Percentiles rank a stretch among this genome's conserved stretches.
Conservation (phyloP, 2,329 filamentous ascomycete species). For the Colletotrichum caudatum region DNA sequence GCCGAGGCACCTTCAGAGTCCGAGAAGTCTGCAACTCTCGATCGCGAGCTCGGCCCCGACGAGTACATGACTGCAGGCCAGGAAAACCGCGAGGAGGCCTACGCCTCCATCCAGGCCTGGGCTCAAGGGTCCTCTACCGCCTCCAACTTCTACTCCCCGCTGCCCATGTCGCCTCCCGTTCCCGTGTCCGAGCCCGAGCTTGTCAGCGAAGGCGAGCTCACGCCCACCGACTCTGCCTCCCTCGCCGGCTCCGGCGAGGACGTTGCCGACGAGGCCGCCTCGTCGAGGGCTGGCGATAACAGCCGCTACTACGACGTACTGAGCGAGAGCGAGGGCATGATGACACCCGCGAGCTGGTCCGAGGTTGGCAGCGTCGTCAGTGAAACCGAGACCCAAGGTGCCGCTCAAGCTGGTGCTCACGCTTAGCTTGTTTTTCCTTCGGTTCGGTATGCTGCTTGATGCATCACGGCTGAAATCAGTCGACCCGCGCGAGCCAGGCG, state of each 20-base stretch:
- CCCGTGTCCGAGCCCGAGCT: constrained; percentile 65
- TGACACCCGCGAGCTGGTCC: constrained; percentile 73
- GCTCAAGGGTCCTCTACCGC: constrained; percentile 65
- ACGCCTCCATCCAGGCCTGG: constrained; percentile 74
- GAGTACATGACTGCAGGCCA: constrained; percentile 67
- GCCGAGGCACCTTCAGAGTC: constrained; percentile 38
- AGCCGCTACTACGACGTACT: constrained; percentile 65
- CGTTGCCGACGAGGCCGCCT: constrained; percentile 57
- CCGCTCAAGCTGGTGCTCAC: constrained; percentile 48
- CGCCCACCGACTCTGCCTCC: constrained; percentile 70
- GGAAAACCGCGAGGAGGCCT: constrained; percentile 61
- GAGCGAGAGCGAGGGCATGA: constrained; percentile 70
- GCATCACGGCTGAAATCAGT: constrained; percentile 1
- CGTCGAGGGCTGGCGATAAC: constrained; percentile 53
- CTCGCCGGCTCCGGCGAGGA: constrained; percentile 65
- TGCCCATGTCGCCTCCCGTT: constrained; percentile 64
- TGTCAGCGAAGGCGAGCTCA: constrained; percentile 66
- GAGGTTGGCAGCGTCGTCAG: constrained; percentile 74
- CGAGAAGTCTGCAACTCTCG: constrained; percentile 41
- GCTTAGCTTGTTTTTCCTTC: constrained; percentile 43
- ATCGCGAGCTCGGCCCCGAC: constrained; percentile 54
- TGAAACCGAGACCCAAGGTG: constrained; percentile 57
- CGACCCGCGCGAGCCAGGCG: constrained; percentile 11
- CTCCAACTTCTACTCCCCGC: constrained; percentile 69
- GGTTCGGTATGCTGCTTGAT: constrained; percentile 13